Evolutionary conservation across 2,329 filamentous ascomycete species (phyloP), one percentile per base, ranked within the genome.

Genomic region (Colletotrichum falcatum): DNA sequence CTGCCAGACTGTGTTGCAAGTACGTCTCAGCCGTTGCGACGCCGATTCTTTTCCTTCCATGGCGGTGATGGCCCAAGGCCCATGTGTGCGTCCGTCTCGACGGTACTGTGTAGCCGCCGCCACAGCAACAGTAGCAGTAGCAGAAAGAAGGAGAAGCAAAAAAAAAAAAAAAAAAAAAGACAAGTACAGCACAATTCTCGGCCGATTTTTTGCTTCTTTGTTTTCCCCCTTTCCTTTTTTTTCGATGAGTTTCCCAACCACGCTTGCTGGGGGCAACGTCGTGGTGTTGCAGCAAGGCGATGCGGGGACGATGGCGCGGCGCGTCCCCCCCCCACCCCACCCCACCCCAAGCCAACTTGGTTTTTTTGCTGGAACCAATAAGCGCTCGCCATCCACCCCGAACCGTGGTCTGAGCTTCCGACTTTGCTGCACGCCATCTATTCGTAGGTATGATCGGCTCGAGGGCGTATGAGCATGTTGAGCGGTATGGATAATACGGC

Each of bases 351-450:
- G 20, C 60, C 60, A 62, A 54, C 48, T 30, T 7, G 8, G 20
- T 3, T 8, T 26, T 3, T 30, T 33, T 35, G 0, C 3, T 6
- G 11, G 30, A 0, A 18, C 68, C 68, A 71, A 68, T 71, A 18
- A 55, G 42, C 66, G 8, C 16, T 14, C 20, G 6, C 12, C n/a
- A 18, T 20, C 16, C 14, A 2, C 23, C 18, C 9, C 23, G 53
- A 70, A 59, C 53, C 30, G 53, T 30, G 68, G 68, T 71, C 64
- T 37, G 58, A 63, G 68, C 68, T 70, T 62, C 48, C 12, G 12
- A 28, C 18, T 26, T 26, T 26, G 49, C 68, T 71, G 68, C 68
- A 71, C 68, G 68, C 68, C 68, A 71, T 68, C 64, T 53, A n/a
- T n/a, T n/a, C n/a, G n/a, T n/a, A n/a, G n/a, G n/a, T n/a, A 28